phyloP scores from a whole-genome alignment of 106 monocot species.

The Acorus gramineus region DNA sequence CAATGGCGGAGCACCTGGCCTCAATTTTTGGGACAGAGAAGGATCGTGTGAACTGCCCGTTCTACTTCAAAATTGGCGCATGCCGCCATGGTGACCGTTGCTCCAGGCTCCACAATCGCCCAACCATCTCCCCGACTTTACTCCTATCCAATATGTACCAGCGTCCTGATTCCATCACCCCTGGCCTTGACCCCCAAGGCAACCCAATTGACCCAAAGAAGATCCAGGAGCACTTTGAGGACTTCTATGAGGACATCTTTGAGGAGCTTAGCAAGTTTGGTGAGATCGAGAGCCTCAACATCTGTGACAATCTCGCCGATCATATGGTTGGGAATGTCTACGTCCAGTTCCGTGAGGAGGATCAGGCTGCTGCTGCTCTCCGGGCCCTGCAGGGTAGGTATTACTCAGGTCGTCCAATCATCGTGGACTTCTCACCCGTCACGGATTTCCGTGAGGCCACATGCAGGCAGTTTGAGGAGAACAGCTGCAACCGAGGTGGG shows the following conservation, averaged over 20 bases:
- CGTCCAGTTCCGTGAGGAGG: slow-evolving; percentile 49
- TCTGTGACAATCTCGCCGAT: slow-evolving; percentile 50
- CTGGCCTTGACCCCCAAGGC: slow-evolving; percentile 41
- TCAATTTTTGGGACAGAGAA: slow-evolving; percentile 55
- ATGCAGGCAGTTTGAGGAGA: slow-evolving; percentile 49
- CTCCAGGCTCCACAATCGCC: slow-evolving; percentile 41
- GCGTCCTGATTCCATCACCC: slow-evolving; percentile 43
- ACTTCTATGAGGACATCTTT: slow-evolving; percentile 46
- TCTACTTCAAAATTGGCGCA: slow-evolving; percentile 60
- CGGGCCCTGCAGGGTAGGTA: slow-evolving; percentile 30
- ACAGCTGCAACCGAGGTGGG: slow-evolving; percentile 46
- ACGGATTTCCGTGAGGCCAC: slow-evolving; percentile 56
- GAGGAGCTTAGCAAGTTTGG: slow-evolving; percentile 48
- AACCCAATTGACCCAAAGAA: slow-evolving; percentile 28
- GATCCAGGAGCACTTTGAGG: slow-evolving; percentile 51
- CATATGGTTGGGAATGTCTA: slow-evolving; percentile 64
- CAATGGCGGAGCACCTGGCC: slow-evolving; percentile 20
- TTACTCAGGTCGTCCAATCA: slow-evolving; percentile 48
- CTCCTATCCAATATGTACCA: slow-evolving; percentile 64
- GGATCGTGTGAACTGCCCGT: slow-evolving; percentile 57
- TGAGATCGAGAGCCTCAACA: slow-evolving; percentile 47
- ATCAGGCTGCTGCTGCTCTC: slow-evolving; percentile 38
- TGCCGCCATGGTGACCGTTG: slow-evolving; percentile 49
- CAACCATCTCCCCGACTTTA: slow-evolving; percentile 39
- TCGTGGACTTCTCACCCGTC: slow-evolving; percentile 53